Conservation (phyloP, 345 rosid species). For the Aquilaria yunnanensis region DNA sequence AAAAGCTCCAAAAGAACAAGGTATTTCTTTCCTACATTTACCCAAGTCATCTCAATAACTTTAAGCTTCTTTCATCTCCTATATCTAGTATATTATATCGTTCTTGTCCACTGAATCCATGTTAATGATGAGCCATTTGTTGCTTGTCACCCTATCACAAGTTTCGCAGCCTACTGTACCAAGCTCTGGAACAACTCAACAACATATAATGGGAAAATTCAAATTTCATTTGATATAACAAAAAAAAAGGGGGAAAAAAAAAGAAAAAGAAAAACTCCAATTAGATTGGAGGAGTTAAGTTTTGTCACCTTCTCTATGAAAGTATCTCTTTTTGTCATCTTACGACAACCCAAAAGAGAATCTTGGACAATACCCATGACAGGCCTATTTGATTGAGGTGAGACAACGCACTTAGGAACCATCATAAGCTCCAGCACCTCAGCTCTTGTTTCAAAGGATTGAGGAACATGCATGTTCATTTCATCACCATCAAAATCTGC, state of each 20-base stretch:
- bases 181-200: no score
- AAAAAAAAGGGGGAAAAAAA: no score
- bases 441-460: constrained; percentile 94
- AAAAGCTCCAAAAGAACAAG: no score
- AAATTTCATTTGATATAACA: no score
- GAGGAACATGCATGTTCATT: constrained; percentile 99
- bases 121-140: neutral
- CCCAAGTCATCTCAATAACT: no score
- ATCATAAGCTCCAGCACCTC: constrained; percentile 97
- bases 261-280: neutral
- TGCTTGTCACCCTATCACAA: neutral
- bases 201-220: no score
- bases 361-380: constrained; percentile 99
- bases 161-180: no score
- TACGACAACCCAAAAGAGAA: constrained; percentile 92
- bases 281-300: neutral
- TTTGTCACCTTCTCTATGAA: constrained; percentile 89
- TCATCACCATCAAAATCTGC: constrained; percentile 99
- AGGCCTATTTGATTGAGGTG: constrained; percentile 98
- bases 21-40: no score
- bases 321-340: constrained; percentile 96
- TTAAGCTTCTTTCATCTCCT: no score
- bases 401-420: constrained; percentile 98
- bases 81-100: neutral
- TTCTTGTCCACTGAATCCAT: constrained; percentile 3